Percentiles rank a stretch among this genome's conserved stretches.
Conservation (phyloP, 345 rosid species). For the Mangifera indica region DNA sequence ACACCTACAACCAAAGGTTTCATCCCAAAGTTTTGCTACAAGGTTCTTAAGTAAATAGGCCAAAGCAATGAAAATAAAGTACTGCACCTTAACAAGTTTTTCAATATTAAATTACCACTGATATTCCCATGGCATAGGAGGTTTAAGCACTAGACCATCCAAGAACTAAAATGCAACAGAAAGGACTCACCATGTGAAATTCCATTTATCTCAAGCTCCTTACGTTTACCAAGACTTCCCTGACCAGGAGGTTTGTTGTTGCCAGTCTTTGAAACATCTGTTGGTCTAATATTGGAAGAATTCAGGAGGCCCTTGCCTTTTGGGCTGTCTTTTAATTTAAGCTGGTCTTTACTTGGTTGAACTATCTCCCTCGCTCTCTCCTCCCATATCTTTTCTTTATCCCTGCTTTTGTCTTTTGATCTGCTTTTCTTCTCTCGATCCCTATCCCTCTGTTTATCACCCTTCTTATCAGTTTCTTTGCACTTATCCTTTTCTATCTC, state of each 20-base stretch:
- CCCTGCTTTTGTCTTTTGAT: conserved; percentile 36
- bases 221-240: conserved; percentile 52
- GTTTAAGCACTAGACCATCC: conserved; percentile 19
- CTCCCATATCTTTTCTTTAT: conserved; percentile 42
- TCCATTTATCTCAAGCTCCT: conserved; percentile 60
- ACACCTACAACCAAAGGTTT: conserved; percentile 6
- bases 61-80: background rate
- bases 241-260: conserved; percentile 15
- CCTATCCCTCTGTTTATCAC: conserved; percentile 31
- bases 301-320: conserved; percentile 22
- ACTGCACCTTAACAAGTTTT: conserved; percentile 6
- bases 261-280: conserved; percentile 22
- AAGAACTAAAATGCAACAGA: conserved; percentile 13
- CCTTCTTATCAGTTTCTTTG: conserved; percentile 31
- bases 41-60: background rate
- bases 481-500: conserved; percentile 36
- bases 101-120: conserved; percentile 17
- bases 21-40: background rate
- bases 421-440: conserved; percentile 30
- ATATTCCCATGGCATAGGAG: conserved; percentile 14
- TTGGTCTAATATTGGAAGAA: conserved; percentile 20
- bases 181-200: conserved; percentile 60
- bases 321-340: conserved; percentile 25
- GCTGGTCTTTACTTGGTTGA: conserved; percentile 35
- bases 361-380: conserved; percentile 39